Conservation (phyloP, 371 early-diverging fungal genomes). For the Rhizopus delemar region DNA sequence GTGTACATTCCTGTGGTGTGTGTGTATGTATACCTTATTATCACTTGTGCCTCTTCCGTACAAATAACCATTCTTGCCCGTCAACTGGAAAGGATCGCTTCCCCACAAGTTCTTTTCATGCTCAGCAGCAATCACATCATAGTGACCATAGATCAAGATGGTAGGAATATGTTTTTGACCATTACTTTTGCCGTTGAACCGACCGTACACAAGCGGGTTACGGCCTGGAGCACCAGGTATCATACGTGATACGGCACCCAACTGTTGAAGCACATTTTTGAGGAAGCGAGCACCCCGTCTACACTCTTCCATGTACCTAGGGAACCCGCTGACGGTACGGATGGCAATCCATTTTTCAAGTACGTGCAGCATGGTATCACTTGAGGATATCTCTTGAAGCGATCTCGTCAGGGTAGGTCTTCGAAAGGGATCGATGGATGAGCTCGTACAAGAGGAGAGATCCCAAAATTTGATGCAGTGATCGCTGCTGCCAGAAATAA, state of each 20-base stretch:
- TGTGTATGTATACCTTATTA: slow-evolving; percentile 54
- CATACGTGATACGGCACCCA: slow-evolving; percentile 74
- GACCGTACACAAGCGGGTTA: slow-evolving; percentile 79
- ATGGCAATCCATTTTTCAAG: slow-evolving; percentile 73
- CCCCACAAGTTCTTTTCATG: slow-evolving; percentile 56
- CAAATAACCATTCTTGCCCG: slow-evolving; percentile 71
- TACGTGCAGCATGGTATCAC: slow-evolving; percentile 63
- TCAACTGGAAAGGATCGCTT: slow-evolving; percentile 44
- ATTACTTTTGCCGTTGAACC: slow-evolving; percentile 54
- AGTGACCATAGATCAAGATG: slow-evolving; percentile 82
- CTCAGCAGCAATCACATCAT: slow-evolving; percentile 79
- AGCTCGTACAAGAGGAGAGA: slow-evolving; percentile 20
- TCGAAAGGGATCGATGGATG: slow-evolving; percentile 22
- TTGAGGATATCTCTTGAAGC: slow-evolving; percentile 27
- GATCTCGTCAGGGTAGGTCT: slow-evolving; percentile 10
- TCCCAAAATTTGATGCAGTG: slow-evolving; percentile 62
- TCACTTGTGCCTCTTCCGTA: slow-evolving; percentile 86
- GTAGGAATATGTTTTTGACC: slow-evolving; percentile 40
- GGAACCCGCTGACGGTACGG: slow-evolving; percentile 69
- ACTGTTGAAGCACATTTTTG: slow-evolving; percentile 66
- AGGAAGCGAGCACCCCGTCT: slow-evolving; percentile 75
- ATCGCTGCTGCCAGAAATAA: slow-evolving; percentile 73
- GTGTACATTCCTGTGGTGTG: background rate
- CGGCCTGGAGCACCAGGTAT: slow-evolving; percentile 65
- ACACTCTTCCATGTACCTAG: slow-evolving; percentile 72